Evolutionary conservation across 2,329 filamentous ascomycete species (phyloP), one percentile per base, ranked within the genome.

Genomic region (Colletotrichum tanaceti): DNA sequence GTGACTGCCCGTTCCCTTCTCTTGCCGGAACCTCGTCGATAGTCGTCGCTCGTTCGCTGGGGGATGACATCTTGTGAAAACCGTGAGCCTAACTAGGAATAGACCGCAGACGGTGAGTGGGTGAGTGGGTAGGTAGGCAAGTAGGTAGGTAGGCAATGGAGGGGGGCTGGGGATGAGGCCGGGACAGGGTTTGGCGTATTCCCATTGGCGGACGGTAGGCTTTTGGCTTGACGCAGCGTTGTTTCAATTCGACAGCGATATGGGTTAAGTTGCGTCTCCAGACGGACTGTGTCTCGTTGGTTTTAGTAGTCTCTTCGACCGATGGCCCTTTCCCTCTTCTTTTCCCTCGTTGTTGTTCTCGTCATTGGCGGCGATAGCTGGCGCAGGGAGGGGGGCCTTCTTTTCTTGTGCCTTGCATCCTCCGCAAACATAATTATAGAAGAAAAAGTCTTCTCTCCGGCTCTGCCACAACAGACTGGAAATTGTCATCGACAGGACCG

Each of bases 221-320:
- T 35, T 53, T 57, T 68, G 43, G 53, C 61, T 68, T 41, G 60
- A 59, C 20, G 54, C 60, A 68, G 62, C 43, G 35, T 35, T 55
- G 61, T 65, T 68, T 60, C 65, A 50, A 55, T 65, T 60, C 62
- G 65, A 65, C 41, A 55, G 64, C 49, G 47, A 65, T 52, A 41
- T 49, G 47, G 52, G 53, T 49, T 38, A 43, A 57, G 20, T 47
- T 59, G 14, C 39, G 43, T 53, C 65, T 46, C 55, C 58, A 50
- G 41, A 44, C 63, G 20, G 63, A 62, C 58, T 63, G 52, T 41
- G 50, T 66, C 50, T 60, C 52, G 50, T 55, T 49, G 35, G 41
- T 28, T 52, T 41, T n/a, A n/a, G n/a, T n/a, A 16, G 16, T 41
- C 32, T 35, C 32, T 35, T 35, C 32, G 2, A 9, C 32, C 32